Percentiles rank a stretch among this genome's conserved stretches.
Evolutionary conservation across 805 yeast genomes (phyloP).

Genomic region (Nematodospora valgi): DNA sequence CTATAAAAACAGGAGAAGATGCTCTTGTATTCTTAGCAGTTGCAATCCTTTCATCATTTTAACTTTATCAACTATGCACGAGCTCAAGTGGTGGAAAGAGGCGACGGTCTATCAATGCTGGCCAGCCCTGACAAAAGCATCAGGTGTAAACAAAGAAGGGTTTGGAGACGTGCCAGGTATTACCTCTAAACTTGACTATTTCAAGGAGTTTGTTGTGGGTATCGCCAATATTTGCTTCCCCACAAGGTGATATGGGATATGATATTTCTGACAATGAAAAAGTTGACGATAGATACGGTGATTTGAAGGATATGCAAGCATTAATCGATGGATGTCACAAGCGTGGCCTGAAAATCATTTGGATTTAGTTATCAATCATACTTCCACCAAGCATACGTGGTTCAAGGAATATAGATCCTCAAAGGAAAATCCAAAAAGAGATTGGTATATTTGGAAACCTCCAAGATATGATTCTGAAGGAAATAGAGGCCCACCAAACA

Average conservation of each 20-base stretch:
- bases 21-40: too few relatives aligned
- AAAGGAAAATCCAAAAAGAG: slow-evolving; percentile 51
- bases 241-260: slow-evolving; percentile 63
- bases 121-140: slow-evolving; percentile 60
- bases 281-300: slow-evolving; percentile 51
- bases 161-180: slow-evolving; percentile 57
- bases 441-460: slow-evolving; percentile 60
- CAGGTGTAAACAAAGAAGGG: slow-evolving; percentile 59
- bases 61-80: too few relatives aligned
- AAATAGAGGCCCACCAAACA: slow-evolving; percentile 52
- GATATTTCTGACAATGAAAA: slow-evolving; percentile 54
- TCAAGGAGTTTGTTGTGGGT: slow-evolving; percentile 47
- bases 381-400: slow-evolving; percentile 56
- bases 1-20: too few relatives aligned
- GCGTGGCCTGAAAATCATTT: slow-evolving; percentile 48
- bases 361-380: slow-evolving; percentile 61
- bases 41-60: too few relatives aligned
- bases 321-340: slow-evolving; percentile 46
- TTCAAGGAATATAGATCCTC: slow-evolving; percentile 53
- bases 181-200: slow-evolving; percentile 47
- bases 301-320: slow-evolving; percentile 48
- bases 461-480: slow-evolving; percentile 47
- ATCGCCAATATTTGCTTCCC: slow-evolving; percentile 58
- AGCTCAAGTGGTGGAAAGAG: slow-evolving; percentile 62
- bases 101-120: slow-evolving; percentile 56